phyloP scores from a whole-genome alignment of 148 eudicot genomes.

The Heliosperma pusillum region DNA sequence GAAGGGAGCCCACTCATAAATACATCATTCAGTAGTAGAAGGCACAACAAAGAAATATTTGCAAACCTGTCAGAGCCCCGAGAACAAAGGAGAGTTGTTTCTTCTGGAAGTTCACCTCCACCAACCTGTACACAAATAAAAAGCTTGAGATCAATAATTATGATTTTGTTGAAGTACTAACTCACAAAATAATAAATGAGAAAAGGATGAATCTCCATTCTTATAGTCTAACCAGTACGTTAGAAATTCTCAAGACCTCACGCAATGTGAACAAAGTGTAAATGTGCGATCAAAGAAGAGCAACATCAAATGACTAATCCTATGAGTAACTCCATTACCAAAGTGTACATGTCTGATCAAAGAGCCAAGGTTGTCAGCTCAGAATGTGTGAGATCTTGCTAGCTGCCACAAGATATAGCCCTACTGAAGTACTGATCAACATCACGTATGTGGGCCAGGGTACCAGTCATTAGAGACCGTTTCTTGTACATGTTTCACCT shows the following conservation, averaged over 20 bases:
- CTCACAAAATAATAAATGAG: conserved; percentile 9
- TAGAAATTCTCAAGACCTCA: neutral
- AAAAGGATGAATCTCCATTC: neutral
- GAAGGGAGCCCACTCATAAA: conserved; percentile 5
- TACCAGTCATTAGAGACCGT: neutral
- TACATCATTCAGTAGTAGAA: conserved; percentile 9
- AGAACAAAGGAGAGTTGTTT: conserved; percentile 82
- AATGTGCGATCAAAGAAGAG: neutral
- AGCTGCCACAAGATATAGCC: neutral
- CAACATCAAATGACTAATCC: neutral
- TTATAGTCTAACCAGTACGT: neutral
- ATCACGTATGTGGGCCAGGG: neutral
- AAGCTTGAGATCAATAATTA: conserved; percentile 14
- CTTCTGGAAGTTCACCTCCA: conserved; percentile 87
- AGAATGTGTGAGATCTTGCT: neutral
- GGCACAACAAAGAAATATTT: conserved; percentile 13
- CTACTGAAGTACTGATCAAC: too few relatives aligned
- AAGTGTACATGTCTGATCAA: neutral
- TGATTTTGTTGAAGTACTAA: too few relatives aligned
- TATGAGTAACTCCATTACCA: neutral
- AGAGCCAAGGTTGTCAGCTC: neutral
- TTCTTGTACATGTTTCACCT: neutral
- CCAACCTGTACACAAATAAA: conserved; percentile 64
- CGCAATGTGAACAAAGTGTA: neutral
- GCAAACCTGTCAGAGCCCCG: conserved; percentile 92